Base-by-base conservation (phyloP, 177 flowering plant genomes). In the Vitis hybrid region DNA sequence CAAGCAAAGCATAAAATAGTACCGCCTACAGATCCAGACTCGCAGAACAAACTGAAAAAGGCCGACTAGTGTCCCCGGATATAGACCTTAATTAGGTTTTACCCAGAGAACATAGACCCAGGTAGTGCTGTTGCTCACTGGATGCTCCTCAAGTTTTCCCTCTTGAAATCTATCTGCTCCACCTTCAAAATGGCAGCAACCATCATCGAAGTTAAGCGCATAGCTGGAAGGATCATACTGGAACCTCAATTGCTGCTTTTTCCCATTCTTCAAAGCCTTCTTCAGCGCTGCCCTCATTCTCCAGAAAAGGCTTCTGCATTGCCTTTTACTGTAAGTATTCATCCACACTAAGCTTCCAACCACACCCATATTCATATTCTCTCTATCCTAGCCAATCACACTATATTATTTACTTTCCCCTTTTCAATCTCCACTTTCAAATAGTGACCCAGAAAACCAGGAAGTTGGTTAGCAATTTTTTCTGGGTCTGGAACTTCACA, bases 171-270 rank as follows among this genome's bases (percentile, higher is more conserved):
- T 69, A 66, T 13, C 49, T 22, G 26, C 68, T 26, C 60, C 69
- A 2, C 9, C 67, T 16, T 53, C 55, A 5, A 53, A 14, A 62
- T 70, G 55, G 71, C 71, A 62, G 50, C 63, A 20, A 6, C 85
- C 83, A 67, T 82, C 85, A 55, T 82, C 86, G 61, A 83, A 79
- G 58, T 81, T 78, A 15, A 84, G 85, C 61, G 84, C 85, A 72
- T 84, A 84, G 39, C 87, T 85, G 7, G 77, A 77, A 51, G 87
- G 86, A 74, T 85, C 86, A 68, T 85, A 82, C 55, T 79, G 87
- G 70, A 85, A 82, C 60, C 66, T 77, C 31, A 71, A 51, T 66
- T 76, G 68, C 62, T 75, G 55, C 51, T 59, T 72, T 26, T 65
- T 63, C 7, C 64, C 64, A n/a, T 62, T 76, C 77, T 78, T 80